Evolutionary conservation across 2,329 filamentous ascomycete species (phyloP).

Genomic region (Pseudopithomyces maydicus): DNA sequence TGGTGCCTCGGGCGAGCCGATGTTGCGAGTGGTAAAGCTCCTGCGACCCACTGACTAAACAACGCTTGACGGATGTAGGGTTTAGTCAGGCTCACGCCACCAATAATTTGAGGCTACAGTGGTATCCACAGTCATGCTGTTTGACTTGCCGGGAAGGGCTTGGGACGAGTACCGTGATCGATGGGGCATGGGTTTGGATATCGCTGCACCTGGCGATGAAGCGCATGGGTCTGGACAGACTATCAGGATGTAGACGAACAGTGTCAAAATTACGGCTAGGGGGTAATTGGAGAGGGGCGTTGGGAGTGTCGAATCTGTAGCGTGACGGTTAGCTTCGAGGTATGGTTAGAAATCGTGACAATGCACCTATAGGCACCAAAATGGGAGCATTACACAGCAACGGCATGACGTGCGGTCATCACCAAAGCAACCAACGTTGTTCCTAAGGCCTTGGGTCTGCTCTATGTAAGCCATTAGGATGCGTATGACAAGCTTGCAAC

Average conservation of each 20-base stretch:
- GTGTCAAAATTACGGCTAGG: neutral
- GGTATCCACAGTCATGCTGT: neutral
- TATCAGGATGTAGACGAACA: neutral
- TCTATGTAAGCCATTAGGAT: too few species aligned
- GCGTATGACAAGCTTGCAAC: neutral
- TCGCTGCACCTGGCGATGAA: neutral
- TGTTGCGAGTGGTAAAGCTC: neutral
- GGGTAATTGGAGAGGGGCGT: neutral
- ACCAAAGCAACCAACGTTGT: neutral
- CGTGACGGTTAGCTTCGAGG: neutral
- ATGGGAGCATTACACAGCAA: neutral
- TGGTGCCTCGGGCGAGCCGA: neutral
- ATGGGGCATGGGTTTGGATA: neutral
- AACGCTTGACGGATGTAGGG: neutral
- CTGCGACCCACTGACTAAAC: neutral
- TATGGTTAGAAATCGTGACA: neutral
- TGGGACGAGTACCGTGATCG: neutral
- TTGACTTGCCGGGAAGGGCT: neutral
- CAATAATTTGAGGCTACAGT: neutral
- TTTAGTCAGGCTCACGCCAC: conserved; percentile 7
- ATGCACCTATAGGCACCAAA: neutral
- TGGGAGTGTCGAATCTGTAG: neutral
- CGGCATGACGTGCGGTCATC: neutral
- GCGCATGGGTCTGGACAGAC: neutral
- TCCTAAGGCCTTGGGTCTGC: neutral